These are phyloP conservation scores for Ulmus americana DNA, from an alignment of 331 rosid species.

Conservation along the genomic window DNA sequence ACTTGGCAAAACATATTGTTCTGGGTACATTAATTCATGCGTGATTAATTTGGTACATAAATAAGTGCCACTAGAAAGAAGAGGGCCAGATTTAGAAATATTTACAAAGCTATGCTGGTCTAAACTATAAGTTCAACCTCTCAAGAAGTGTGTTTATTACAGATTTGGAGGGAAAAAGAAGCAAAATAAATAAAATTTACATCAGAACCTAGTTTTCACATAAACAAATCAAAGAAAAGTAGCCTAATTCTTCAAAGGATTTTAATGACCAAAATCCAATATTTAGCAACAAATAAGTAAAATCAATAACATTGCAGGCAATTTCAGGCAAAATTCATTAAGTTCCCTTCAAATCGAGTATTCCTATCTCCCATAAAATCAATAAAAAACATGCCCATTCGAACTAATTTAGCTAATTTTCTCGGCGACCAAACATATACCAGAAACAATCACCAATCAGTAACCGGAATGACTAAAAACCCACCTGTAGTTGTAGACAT, in stretches of 20 bases:
- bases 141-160: too few relatives aligned
- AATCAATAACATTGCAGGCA: not conserved
- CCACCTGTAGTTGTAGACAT: constrained; percentile 57
- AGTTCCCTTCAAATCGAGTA: not conserved
- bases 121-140: too few relatives aligned
- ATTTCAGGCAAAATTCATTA: not conserved
- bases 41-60: too few relatives aligned
- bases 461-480: constrained; percentile 1
- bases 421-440: constrained; percentile 11
- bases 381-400: not conserved
- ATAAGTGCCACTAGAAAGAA: too few relatives aligned
- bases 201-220: not conserved
- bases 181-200: too few relatives aligned
- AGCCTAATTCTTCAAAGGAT: not conserved
- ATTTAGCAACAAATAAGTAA: not conserved
- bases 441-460: constrained; percentile 4
- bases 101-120: too few relatives aligned
- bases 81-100: too few relatives aligned
- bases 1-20: too few relatives aligned
- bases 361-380: not conserved
- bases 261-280: not conserved
- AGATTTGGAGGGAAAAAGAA: too few relatives aligned
- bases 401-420: not conserved
- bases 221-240: not conserved
- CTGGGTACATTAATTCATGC: too few relatives aligned